Evolutionary conservation across 176 grass and related monocot species (phyloP).

Genomic region (Oryza brachyantha): DNA sequence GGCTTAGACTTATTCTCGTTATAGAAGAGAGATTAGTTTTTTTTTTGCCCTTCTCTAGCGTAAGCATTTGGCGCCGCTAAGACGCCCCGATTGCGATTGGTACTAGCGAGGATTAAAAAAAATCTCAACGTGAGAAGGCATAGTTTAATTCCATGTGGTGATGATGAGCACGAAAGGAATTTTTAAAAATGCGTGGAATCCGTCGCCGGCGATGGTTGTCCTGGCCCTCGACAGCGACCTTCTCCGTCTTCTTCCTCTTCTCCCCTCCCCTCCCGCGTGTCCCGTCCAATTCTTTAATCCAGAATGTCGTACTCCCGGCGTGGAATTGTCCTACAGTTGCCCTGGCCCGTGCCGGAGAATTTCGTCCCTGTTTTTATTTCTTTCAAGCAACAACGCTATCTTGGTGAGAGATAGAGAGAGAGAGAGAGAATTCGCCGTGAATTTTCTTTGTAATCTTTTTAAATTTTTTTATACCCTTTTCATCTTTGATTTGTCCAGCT

Average conservation of each 20-base stretch:
- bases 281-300: conserved; percentile 20
- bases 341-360: conserved; percentile 23
- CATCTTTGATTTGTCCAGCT: conserved; percentile 44
- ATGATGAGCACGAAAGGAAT: conserved; percentile 32
- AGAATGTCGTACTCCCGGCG: neutral
- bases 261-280: neutral
- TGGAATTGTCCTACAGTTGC: conserved; percentile 43
- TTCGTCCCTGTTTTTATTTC: neutral
- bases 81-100: conserved; percentile 13
- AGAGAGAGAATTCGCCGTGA: neutral
- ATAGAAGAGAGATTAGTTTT: neutral
- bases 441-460: neutral
- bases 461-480: neutral
- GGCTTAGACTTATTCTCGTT: neutral
- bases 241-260: neutral
- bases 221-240: conserved; percentile 33
- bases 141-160: conserved; percentile 30
- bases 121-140: conserved; percentile 1
- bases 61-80: conserved; percentile 20
- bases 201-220: conserved; percentile 43
- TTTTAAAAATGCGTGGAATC: conserved; percentile 28
- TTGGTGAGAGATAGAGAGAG: conserved; percentile 18
- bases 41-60: neutral
- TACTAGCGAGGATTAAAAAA: neutral
- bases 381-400: neutral